phyloP scores from a whole-genome alignment of 306 rosid genomes.

The Inga oerstediana region DNA sequence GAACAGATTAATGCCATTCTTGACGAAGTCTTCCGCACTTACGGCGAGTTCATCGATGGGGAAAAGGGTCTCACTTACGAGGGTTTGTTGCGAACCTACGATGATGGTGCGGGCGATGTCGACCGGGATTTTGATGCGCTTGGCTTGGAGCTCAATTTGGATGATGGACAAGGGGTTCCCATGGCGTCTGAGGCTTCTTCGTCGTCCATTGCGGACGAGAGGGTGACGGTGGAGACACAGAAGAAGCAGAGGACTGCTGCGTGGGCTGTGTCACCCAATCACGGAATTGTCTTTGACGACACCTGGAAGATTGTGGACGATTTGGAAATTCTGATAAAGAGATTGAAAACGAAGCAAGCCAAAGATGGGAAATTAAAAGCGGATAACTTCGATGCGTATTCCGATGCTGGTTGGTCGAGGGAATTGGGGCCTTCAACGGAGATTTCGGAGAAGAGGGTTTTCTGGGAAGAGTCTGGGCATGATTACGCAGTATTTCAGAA shows the following conservation, averaged over 20 bases:
- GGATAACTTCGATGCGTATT: conserved; percentile 79
- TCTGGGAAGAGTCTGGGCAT: conserved; percentile 91
- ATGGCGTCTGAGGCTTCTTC: conserved; percentile 78
- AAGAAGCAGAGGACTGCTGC: conserved; percentile 98
- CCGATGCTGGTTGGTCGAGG: conserved; percentile 98
- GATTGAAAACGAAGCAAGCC: conserved; percentile 80
- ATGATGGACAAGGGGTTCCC: conserved; percentile 42
- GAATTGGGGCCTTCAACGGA: conserved; percentile 88
- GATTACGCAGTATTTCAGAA: conserved; percentile 74
- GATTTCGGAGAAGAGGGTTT: conserved; percentile 79
- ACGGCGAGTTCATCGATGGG: conserved; percentile 82
- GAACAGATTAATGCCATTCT: conserved; percentile 98
- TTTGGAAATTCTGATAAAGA: conserved; percentile 83
- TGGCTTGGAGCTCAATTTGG: conserved; percentile 66
- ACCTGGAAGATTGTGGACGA: conserved; percentile 98
- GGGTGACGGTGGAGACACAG: conserved; percentile 69
- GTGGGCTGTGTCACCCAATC: conserved; percentile 96
- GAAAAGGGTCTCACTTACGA: conserved; percentile 90
- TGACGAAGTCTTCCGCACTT: conserved; percentile 92
- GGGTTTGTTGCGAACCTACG: conserved; percentile 89
- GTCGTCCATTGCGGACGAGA: conserved; percentile 80
- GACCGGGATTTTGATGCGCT: conserved; percentile 98
- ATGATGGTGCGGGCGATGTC: conserved; percentile 97
- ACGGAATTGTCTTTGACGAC: conserved; percentile 93
- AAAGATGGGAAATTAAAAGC: conserved; percentile 82